Evolutionary conservation across 139 green algal genomes (phyloP).

Genomic region (Micractinium conductrix): DNA sequence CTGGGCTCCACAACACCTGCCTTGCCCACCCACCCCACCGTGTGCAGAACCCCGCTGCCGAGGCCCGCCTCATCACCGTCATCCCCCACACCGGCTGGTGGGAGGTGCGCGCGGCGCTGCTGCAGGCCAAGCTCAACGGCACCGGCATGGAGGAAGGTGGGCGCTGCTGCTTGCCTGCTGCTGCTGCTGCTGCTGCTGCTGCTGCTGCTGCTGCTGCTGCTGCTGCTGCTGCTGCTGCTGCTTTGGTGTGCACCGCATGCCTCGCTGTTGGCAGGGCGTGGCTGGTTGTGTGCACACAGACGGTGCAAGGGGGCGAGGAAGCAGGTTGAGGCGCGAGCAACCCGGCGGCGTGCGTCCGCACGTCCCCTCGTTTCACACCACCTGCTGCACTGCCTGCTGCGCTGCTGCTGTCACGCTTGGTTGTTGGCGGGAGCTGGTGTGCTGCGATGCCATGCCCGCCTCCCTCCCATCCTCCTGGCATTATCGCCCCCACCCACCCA

Average conservation of each 20-base stretch:
- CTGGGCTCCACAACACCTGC: neutral
- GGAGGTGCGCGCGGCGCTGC: conserved; percentile 24
- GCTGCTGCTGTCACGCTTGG: too few species aligned
- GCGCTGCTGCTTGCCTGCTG: neutral
- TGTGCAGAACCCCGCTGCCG: neutral
- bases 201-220: neutral
- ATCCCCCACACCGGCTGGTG: conserved; percentile 30
- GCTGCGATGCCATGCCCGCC: too few species aligned
- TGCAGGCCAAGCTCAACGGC: conserved; percentile 27
- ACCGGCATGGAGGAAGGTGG: conserved; percentile 5
- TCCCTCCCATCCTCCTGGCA: too few species aligned
- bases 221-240: neutral
- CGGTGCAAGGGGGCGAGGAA: too few species aligned
- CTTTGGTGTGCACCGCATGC: neutral
- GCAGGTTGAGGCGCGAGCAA: too few species aligned
- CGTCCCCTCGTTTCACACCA: too few species aligned
- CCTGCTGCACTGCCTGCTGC: too few species aligned
- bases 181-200: neutral
- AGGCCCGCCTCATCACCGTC: conserved; percentile 28
- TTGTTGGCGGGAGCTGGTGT: too few species aligned
- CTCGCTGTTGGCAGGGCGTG: too few species aligned
- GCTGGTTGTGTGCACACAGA: too few species aligned
- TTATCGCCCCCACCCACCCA: too few species aligned
- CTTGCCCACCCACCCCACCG: neutral
- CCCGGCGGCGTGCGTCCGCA: too few species aligned